These are phyloP conservation scores for Aquilaria agallochum DNA, from an alignment of 441 rosid species.

Conservation along the genomic window DNA sequence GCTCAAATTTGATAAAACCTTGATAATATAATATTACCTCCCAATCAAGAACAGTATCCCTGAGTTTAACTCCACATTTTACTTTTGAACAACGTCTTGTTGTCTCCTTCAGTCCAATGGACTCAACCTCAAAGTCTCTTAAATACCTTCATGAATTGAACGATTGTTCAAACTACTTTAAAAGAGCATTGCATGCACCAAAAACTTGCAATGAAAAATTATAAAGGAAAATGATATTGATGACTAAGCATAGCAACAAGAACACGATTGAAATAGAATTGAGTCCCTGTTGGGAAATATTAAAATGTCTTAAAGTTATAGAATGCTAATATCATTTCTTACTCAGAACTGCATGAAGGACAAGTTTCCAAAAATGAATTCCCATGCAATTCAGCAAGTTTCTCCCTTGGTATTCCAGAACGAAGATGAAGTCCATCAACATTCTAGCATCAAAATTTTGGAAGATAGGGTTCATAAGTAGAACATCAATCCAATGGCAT, in stretches of 20 bases:
- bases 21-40: conserved; percentile 49
- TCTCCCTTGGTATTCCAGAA: conserved; percentile 96
- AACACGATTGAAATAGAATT: background rate
- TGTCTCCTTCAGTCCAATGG: conserved; percentile 93
- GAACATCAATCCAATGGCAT: no score
- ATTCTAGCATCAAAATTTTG: conserved; percentile 41
- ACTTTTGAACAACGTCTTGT: conserved; percentile 64
- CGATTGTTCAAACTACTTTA: conserved; percentile 4
- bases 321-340: conserved; percentile 26
- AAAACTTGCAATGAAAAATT: background rate
- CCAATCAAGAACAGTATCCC: conserved; percentile 97
- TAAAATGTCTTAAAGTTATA: conserved; percentile 1
- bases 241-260: background rate
- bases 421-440: conserved; percentile 97
- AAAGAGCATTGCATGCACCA: conserved; percentile 5
- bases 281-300: background rate
- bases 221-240: background rate
- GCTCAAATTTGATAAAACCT: background rate
- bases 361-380: conserved; percentile 92
- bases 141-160: conserved; percentile 55
- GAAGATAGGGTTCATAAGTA: no score
- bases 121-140: conserved; percentile 95
- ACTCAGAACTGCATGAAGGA: conserved; percentile 81
- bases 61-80: conserved; percentile 78
- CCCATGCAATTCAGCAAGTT: conserved; percentile 92